Evolutionary conservation across 306 rosid species (phyloP), one percentile per base, ranked within the genome.

Genomic region (Acacia confusa): DNA sequence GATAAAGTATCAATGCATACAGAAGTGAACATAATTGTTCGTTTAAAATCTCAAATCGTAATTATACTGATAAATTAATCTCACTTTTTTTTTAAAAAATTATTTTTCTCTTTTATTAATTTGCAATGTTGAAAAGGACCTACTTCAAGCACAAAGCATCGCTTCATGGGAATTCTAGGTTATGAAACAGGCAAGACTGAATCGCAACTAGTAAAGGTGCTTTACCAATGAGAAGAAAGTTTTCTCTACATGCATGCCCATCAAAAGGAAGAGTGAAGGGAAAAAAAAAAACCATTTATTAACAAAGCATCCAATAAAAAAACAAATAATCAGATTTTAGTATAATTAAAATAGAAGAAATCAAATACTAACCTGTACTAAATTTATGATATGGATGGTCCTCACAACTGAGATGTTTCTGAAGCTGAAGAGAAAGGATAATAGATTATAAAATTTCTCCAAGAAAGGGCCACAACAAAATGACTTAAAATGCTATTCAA

Each of bases 321-420:
- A 70, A 70, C 70, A 80, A 45, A 76, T 75, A 52, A 63, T 64
- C 40, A 61, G 74, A 78, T 28, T 63, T 78, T 47, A 24, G 78
- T n/a, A 22, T 72, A 70, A 70, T 79, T 44, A 43, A 41, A 76
- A 27, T 28, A 45, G 61, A 64, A 65, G 22, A 75, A 75, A 82
- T 34, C 22, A 84, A 82, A 32, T 60, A 70, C 88, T 74, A 70
- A 92, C 99, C 99, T 88, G 99, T 95, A 83, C 94, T 83, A 81
- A 95, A 95, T 82, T 95, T 95, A 85, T 92, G 94, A 88, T 78
- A 95, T 9, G 99, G 97, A 88, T 95, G 98, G 71, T 85, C 87
- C 85, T 85, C 89, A 44, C 87, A 81, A 85, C 93, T 92, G 79
- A 95, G 78, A 88, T 93, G 99, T 78, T 87, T 92, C 72, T 93